Base-by-base conservation (phyloP, 306 rosid genomes). In the Lablab purpureus region DNA sequence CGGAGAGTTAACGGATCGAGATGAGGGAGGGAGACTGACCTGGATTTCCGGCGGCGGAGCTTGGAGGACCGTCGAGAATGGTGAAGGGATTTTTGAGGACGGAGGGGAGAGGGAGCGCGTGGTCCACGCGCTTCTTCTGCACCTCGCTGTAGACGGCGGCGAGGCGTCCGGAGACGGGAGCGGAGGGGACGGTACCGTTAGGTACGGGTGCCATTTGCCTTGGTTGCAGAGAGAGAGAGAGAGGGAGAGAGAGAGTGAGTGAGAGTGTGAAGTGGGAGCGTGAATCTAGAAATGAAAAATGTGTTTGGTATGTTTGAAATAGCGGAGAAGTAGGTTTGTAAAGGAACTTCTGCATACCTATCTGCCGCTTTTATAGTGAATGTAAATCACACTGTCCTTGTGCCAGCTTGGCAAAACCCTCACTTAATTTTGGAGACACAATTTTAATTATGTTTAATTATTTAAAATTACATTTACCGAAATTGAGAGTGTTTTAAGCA, bases 1-100 rank as follows among this genome's bases (percentile, higher is more conserved):
- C 10, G 10, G 23, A 19, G 32, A 69, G 22, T 18, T 0, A 41
- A 43, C 30, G 64, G 89, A 91, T 86, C 87, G 46, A 68, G 37
- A 25, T 4, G 72, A 85, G 27, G 6, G 56, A 40, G 52, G 49
- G 63, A 0, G 32, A 43, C 2, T 49, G 34, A 96, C 98, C 98
- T 71, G 99, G 97, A 80, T 89, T 96, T 4, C 98, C 99, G 27
- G 97, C 98, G 32, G 99, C 99, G 17, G 99, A 89, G 92, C 97
- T 93, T 1, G 68, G 84, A 1, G 99, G 93, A 19, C 99, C 99
- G 11, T 93, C 96, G 36, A 87, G 86, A 60, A 96, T 79, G 72
- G 90, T 85, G 87, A 96, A 96, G 27, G 89, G 81, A 64, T 63
- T 58, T 45, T 73, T 84, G 83, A 96, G 92, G 59, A 96, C 99